Conservation (phyloP, 345 rosid genomes). For the Hypericum androsaemum region DNA sequence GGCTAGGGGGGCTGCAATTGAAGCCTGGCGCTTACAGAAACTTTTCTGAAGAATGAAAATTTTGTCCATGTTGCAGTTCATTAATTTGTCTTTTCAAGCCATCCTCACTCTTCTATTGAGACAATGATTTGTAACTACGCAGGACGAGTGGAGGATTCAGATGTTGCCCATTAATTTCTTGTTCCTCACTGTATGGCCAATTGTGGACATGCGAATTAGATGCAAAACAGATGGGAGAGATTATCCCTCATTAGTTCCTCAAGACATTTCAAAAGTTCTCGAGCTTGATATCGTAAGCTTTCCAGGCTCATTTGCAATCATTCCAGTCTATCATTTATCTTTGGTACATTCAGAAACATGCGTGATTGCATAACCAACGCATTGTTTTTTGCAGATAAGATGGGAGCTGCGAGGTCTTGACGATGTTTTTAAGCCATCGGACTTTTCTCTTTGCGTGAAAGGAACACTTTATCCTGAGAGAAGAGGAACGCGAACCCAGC, state of each 20-base stretch:
- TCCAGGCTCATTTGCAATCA: not conserved
- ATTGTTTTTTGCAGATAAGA: conserved; percentile 37
- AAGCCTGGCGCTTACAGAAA: no score
- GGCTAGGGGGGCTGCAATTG: no score
- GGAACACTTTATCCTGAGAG: conserved; percentile 63
- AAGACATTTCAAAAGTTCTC: conserved; percentile 47
- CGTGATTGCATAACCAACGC: no score
- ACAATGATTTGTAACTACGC: not conserved
- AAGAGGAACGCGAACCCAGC: conserved; percentile 34
- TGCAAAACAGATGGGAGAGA: conserved; percentile 54
- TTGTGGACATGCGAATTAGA: conserved; percentile 69
- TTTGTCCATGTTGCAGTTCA: no score
- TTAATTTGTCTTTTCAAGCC: no score
- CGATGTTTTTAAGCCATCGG: conserved; percentile 42
- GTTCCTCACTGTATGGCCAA: conserved; percentile 63
- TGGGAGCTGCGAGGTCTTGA: conserved; percentile 84
- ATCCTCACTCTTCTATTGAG: no score
- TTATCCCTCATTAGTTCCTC: conserved; percentile 61
- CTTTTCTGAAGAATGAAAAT: no score
- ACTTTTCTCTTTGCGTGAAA: conserved; percentile 52
- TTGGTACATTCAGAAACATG: not conserved
- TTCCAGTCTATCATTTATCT: no score
- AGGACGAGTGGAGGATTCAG: conserved; percentile 87
- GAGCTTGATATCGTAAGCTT: conserved; percentile 69
- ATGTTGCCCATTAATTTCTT: conserved; percentile 76